These are phyloP conservation scores for Corynespora cassiicola DNA, from an alignment of 2,329 filamentous ascomycete genomes.

Conservation along the genomic window DNA sequence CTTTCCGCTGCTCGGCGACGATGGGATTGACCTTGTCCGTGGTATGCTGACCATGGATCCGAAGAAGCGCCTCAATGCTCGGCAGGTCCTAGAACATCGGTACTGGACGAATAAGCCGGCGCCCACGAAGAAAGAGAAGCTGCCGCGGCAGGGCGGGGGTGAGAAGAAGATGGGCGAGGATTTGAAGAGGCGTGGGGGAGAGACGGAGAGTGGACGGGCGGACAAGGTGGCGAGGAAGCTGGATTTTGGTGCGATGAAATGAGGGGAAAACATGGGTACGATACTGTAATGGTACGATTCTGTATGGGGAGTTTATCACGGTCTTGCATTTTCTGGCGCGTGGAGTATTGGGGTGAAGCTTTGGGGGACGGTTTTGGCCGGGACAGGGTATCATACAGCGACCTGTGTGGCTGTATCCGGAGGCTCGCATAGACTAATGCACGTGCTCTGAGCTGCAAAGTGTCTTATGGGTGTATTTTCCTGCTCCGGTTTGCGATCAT, in stretches of 20 bases:
- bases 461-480: too few relatives aligned
- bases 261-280: too few relatives aligned
- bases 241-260: conserved; percentile 36
- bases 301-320: too few relatives aligned
- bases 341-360: too few relatives aligned
- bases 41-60: conserved; percentile 86
- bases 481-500: too few relatives aligned
- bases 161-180: conserved; percentile 81
- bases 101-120: conserved; percentile 88
- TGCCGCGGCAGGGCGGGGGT: conserved; percentile 77
- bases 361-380: too few relatives aligned
- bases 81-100: conserved; percentile 77
- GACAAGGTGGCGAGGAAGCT: conserved; percentile 83
- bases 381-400: too few relatives aligned
- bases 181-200: conserved; percentile 76
- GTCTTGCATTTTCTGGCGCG: too few relatives aligned
- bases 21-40: conserved; percentile 88
- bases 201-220: conserved; percentile 69
- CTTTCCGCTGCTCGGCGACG: conserved; percentile 80
- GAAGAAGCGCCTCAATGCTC: conserved; percentile 79
- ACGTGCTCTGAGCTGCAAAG: too few relatives aligned
- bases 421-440: too few relatives aligned
- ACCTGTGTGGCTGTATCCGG: too few relatives aligned
- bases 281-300: too few relatives aligned
- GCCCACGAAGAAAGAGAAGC: conserved; percentile 80